Evolutionary conservation across 1,284 basidiomycete species (phyloP), one percentile per base, ranked within the genome.

Genomic region (Cutaneotrichosporon cutaneum): DNA sequence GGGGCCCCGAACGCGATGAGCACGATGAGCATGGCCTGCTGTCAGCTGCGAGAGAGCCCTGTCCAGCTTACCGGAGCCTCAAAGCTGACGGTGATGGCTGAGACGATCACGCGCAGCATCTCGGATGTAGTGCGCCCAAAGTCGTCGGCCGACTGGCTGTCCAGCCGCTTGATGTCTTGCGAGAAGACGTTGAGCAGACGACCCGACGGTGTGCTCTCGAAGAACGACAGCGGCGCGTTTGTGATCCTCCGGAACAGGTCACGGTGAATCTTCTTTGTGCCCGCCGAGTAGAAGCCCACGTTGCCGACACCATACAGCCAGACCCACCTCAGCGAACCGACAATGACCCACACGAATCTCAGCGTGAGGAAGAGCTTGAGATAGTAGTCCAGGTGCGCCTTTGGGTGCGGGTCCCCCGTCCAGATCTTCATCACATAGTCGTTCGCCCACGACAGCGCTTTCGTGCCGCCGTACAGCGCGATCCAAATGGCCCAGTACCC

Each of bases 191-290:
- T 81, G 68, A 84, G 75, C 57, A 85, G 73, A 65, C 77, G 77
- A 77, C 90, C 90, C 61, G 89, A 83, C 0, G 91, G 90, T 0
- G 90, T 92, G 0, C 87, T 89, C 68, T 94, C 91, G 72, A 92
- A 92, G 79, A 90, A 92, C 4, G 86, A 83, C 51, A 88, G 80
- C 0, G 90, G 89, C 0, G 89, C 89, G 11, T 82, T 79, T 24
- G 90, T 76, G 10, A 92, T 85, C 22, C 82, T 82, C 32, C 69
- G 77, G 54, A 87, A 80, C 13, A 86, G 85, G 51, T 78, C 77
- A 68, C 81, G 83, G 77, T 89, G 90, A 47, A 92, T 79, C 22
- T 76, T 82, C 64, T 86, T 86, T 0, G 87, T 87, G 7, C 82
- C 79, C 30, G 88, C 77, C 56, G 82, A 82, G 65, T 84, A 81